phyloP scores from a whole-genome alignment of 1,284 basidiomycete genomes.

The Tremellales sp. region DNA sequence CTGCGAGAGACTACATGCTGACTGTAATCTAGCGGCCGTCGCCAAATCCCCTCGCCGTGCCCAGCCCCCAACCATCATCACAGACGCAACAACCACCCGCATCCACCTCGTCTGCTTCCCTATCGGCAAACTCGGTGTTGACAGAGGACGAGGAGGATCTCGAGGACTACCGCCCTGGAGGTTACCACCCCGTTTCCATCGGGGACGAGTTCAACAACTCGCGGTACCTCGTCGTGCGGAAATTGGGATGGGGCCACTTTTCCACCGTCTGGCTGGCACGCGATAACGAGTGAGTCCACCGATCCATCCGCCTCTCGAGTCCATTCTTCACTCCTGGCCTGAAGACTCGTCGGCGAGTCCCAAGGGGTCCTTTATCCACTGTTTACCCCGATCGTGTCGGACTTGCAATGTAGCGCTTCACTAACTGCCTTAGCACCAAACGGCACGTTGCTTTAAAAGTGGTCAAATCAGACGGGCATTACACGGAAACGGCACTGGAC shows the following conservation, averaged over 20 bases:
- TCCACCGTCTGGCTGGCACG: constrained; percentile 88
- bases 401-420: no score
- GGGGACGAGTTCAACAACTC: constrained; percentile 87
- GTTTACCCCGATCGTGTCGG: no score
- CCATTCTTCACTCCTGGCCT: no score
- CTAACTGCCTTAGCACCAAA: constrained; percentile 80
- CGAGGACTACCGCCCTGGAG: constrained; percentile 78
- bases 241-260: constrained; percentile 98
- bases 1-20: no score
- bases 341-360: no score
- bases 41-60: constrained; percentile 1
- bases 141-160: constrained; percentile 51
- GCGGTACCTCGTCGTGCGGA: constrained; percentile 85
- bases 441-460: constrained; percentile 98
- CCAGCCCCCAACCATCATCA: constrained; percentile 2
- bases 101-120: constrained; percentile 27
- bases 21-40: not conserved
- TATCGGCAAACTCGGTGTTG: constrained; percentile 41
- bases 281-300: constrained; percentile 74
- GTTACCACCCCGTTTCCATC: constrained; percentile 93
- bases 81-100: constrained; percentile 19
- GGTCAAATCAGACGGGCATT: constrained; percentile 94
- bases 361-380: no score
- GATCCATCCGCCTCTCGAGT: no score
- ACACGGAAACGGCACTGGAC: constrained; percentile 96